Percentiles rank a stretch among this genome's conserved stretches.
Conservation (phyloP, 192 early-diverging fungal genomes). For the Entomortierella parvispora region DNA sequence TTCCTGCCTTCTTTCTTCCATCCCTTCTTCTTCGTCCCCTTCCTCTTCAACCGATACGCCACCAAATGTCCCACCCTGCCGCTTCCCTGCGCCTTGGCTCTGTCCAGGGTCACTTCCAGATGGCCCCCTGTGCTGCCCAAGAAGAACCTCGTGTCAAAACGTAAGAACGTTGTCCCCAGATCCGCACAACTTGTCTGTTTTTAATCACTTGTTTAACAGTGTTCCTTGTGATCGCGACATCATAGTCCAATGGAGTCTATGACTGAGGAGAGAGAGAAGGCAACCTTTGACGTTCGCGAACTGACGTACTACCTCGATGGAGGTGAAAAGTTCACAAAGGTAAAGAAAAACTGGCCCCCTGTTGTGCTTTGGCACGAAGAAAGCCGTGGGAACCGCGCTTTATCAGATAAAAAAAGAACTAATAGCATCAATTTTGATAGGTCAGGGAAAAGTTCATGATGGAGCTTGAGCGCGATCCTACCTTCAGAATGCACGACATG, state of each 20-base stretch:
- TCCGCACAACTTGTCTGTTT: too few relatives aligned
- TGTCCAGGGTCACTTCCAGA: conserved; percentile 41
- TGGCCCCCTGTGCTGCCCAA: conserved; percentile 21
- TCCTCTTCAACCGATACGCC: background rate
- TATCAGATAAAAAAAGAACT: too few relatives aligned
- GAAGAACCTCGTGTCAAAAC: conserved; percentile 38
- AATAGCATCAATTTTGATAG: conserved; percentile 45
- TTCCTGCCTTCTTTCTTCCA: too few relatives aligned
- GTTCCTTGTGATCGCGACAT: background rate
- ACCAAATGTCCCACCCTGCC: conserved; percentile 23
- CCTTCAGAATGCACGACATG: conserved; percentile 82
- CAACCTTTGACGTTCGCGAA: conserved; percentile 79
- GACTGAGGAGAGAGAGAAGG: conserved; percentile 75
- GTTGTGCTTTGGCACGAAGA: too few relatives aligned
- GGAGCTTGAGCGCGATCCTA: conserved; percentile 85
- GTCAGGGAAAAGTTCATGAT: conserved; percentile 82
- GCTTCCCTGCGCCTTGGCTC: conserved; percentile 35
- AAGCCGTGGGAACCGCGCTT: conserved; percentile 3
- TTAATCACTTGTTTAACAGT: too few relatives aligned
- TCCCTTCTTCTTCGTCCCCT: background rate
- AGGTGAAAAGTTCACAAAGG: conserved; percentile 65
- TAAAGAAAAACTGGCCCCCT: too few relatives aligned
- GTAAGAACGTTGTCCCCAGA: conserved; percentile 15
- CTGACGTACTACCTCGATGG: conserved; percentile 89
- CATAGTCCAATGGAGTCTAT: conserved; percentile 55